Conservation (phyloP, 768 basidiomycete species). For the Phaeotremella fagi region DNA sequence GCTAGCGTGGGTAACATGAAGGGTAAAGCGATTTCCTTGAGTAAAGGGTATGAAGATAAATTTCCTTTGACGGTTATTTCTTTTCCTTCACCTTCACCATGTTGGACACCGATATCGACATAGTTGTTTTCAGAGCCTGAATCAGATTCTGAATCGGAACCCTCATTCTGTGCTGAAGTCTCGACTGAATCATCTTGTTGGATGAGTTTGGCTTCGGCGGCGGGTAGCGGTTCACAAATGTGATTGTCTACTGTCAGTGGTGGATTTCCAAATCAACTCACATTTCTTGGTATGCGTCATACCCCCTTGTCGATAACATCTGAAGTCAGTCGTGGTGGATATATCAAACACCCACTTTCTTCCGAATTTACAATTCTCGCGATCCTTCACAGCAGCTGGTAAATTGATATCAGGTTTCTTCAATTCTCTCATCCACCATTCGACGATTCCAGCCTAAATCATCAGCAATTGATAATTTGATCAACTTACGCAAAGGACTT, state of each 20-base stretch:
- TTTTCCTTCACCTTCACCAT: background rate
- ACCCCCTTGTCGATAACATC: background rate
- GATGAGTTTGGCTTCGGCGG: background rate
- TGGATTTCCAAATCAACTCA: background rate
- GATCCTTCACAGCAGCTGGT: constrained; percentile 5
- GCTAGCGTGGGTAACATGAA: background rate
- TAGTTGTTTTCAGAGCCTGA: background rate
- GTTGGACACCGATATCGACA: background rate
- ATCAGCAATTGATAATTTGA: background rate
- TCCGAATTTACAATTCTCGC: constrained; percentile 7
- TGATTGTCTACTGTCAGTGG: background rate
- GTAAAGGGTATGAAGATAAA: no score
- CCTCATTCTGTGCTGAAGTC: background rate
- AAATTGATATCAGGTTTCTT: constrained; percentile 2
- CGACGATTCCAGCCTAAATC: constrained; percentile 8
- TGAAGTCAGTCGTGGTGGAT: background rate
- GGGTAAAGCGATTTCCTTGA: no score
- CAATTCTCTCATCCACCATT: constrained; percentile 17
- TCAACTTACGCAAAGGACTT: constrained; percentile 8
- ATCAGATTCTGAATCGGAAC: background rate
- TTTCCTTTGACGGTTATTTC: background rate
- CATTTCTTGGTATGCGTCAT: background rate
- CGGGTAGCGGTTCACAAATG: background rate
- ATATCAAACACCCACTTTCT: constrained; percentile 3
- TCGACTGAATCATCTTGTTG: background rate